Base-by-base conservation (phyloP, 1,284 basidiomycete genomes). In the Tylopilus orsonianus region DNA sequence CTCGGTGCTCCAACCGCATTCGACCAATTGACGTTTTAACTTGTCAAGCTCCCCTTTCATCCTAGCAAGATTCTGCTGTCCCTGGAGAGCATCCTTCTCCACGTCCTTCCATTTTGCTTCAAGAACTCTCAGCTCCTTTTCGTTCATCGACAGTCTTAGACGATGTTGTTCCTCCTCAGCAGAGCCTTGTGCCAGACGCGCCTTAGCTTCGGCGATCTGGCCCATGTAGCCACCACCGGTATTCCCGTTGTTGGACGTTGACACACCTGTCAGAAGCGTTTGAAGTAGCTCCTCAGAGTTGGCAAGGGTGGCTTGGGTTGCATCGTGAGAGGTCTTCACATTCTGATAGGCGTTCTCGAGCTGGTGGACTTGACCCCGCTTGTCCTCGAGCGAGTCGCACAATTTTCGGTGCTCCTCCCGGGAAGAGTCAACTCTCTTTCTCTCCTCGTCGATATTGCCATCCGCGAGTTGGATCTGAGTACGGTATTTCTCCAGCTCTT, bases 211-310 rank as follows among this genome's bases (percentile, higher is more conserved):
- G 2, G 94, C 91, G 22, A 99, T 80, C 65, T 97, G 94, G 23
- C 95, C 97, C 82, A 98, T 88, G 69, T 97, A 99, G 0, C 96
- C 95, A 9, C 95, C 94, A 8, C 93, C 75, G 16, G 71, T 65
- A 43, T 73, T 47, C 73, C 74, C 24, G 83, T 79, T n/a, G 33
- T 76, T 77, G 32, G 77, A 80, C 8, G 83, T 83, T 1, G 90
- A 87, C 16, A 99, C 82, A 40, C 97, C 97, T 0, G 96, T 99
- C 35, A 96, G 78, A 9, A 99, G 81, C 0, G 92, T 94, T 67
- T 99, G 96, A 0, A 99, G 78, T n/a, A 99, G 85, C 62, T 95
- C 93, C 67, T 99, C 96, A 14, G 87, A 81, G 32, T 83, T 87
- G 20, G 78, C 70, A 5, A 97, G 77, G 22, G 85, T 80, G 4